Evolutionary conservation across 257 asterid genomes (phyloP).

Genomic region (Petunia axillaris): DNA sequence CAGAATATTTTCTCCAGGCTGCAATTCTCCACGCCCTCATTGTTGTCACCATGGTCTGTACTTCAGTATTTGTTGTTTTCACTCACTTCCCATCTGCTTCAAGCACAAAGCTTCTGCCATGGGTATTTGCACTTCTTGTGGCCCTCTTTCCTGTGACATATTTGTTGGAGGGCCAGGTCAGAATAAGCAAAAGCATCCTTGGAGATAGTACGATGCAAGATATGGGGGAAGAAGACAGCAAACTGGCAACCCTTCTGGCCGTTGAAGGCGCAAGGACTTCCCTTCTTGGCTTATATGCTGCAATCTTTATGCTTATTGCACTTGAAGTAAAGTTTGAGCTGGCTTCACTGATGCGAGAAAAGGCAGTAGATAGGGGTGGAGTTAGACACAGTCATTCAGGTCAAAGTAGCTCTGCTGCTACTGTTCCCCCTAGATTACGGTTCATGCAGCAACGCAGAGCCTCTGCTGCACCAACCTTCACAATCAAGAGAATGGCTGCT

Average conservation of each 20-base stretch:
- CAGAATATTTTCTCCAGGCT: slow-evolving; percentile 93
- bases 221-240: slow-evolving; percentile 72
- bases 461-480: slow-evolving; percentile 67
- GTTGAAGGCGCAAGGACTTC: slow-evolving; percentile 97
- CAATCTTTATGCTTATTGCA: slow-evolving; percentile 93
- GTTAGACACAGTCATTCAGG: slow-evolving; percentile 74
- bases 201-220: slow-evolving; percentile 57
- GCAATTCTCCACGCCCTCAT: slow-evolving; percentile 81
- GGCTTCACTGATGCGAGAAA: slow-evolving; percentile 83
- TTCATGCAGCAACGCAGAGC: slow-evolving; percentile 95
- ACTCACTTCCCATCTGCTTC: slow-evolving; percentile 96
- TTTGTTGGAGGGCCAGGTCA: slow-evolving; percentile 89
- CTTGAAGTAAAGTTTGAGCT: slow-evolving; percentile 97
- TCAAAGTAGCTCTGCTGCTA: slow-evolving; percentile 67
- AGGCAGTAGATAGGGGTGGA: slow-evolving; percentile 66
- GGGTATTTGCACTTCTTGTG: slow-evolving; percentile 95
- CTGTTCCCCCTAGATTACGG: slow-evolving; percentile 81
- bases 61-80: slow-evolving; percentile 87
- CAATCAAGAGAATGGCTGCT: slow-evolving; percentile 77
- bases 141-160: slow-evolving; percentile 99
- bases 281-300: slow-evolving; percentile 91
- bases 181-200: slow-evolving; percentile 63
- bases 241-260: slow-evolving; percentile 75
- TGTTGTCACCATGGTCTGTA: slow-evolving; percentile 88
- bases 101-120: slow-evolving; percentile 90